Evolutionary conservation across 2,329 filamentous ascomycete species (phyloP).

Genomic region (Didymella glomerata): DNA sequence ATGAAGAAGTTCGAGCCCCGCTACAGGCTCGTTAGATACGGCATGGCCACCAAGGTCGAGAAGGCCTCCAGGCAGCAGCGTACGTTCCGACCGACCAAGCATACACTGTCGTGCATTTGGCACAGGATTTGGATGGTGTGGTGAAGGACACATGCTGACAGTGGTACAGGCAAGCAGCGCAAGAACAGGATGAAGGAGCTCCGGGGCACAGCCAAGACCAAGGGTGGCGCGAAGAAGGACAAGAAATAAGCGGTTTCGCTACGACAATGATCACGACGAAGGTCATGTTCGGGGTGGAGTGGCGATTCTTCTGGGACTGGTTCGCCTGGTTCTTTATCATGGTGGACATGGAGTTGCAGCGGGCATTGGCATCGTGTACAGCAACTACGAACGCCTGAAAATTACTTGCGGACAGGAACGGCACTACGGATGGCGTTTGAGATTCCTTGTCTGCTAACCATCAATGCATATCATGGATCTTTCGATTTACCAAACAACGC

Average conservation of each 20-base stretch:
- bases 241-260: conserved; percentile 60
- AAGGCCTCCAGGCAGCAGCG: conserved; percentile 98
- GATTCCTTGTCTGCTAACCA: conserved; percentile 51
- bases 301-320: conserved; percentile 45
- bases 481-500: conserved; percentile 33
- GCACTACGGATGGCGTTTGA: conserved; percentile 53
- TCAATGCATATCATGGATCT: conserved; percentile 54
- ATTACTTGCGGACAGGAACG: conserved; percentile 48
- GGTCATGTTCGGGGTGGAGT: conserved; percentile 43
- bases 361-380: conserved; percentile 51
- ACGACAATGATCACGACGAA: conserved; percentile 41
- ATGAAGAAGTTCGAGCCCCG: conserved; percentile 99
- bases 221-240: conserved; percentile 95
- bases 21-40: conserved; percentile 95
- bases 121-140: conserved; percentile 17
- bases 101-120: conserved; percentile 18
- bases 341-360: conserved; percentile 48
- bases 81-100: conserved; percentile 65
- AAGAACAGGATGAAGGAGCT: conserved; percentile 99
- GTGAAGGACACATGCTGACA: conserved; percentile 42
- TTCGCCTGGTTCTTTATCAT: conserved; percentile 45
- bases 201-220: conserved; percentile 96
- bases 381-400: conserved; percentile 51
- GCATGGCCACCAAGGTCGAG: conserved; percentile 93
- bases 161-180: conserved; percentile 91